A percentile compares a stretch with the other conserved stretches of the same genome.
Conservation (phyloP, 2,329 filamentous ascomycete species). For the Aspergillus glaucus region DNA sequence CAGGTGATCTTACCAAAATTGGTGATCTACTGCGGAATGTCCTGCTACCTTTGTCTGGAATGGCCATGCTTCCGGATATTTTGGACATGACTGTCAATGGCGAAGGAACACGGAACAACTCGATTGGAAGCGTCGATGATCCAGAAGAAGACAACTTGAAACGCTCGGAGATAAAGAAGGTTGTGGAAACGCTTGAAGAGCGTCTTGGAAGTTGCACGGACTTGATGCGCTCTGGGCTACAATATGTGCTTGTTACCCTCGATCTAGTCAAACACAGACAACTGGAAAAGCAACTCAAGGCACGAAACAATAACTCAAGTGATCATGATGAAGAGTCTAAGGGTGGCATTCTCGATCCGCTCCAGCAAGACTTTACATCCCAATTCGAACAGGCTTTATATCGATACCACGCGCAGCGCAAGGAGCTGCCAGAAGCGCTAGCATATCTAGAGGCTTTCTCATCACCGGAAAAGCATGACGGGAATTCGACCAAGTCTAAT, state of each 20-base stretch:
- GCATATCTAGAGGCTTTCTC: conserved; percentile 23
- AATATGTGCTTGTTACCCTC: conserved; percentile 53
- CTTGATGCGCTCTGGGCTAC: conserved; percentile 55
- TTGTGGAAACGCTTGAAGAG: conserved; percentile 19
- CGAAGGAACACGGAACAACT: conserved; percentile 10
- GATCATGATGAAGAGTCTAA: conserved; percentile 45
- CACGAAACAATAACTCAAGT: conserved; percentile 31
- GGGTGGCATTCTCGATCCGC: conserved; percentile 47
- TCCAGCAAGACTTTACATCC: conserved; percentile 50
- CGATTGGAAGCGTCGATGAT: conserved; percentile 1
- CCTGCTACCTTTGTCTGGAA: conserved; percentile 58
- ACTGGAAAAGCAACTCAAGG: conserved; percentile 30
- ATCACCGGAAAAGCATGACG: conserved; percentile 25
- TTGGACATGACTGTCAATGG: conserved; percentile 39
- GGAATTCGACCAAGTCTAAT: conserved; percentile 19
- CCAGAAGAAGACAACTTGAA: conserved; percentile 7
- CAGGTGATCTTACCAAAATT: conserved; percentile 57
- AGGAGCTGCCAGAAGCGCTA: conserved; percentile 45
- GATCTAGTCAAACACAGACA: conserved; percentile 32
- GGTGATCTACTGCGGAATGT: conserved; percentile 55
- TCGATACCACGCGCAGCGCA: conserved; percentile 48
- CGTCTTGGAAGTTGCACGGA: conserved; percentile 55
- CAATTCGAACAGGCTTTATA: conserved; percentile 47
- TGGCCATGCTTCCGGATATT: conserved; percentile 64
- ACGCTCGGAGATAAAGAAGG: conserved; percentile 17